Percentiles rank a stretch among this genome's conserved stretches.
These are phyloP conservation scores for Spathaspora hagerdaliae DNA, from an alignment of 805 yeast species.

Conservation along the genomic window DNA sequence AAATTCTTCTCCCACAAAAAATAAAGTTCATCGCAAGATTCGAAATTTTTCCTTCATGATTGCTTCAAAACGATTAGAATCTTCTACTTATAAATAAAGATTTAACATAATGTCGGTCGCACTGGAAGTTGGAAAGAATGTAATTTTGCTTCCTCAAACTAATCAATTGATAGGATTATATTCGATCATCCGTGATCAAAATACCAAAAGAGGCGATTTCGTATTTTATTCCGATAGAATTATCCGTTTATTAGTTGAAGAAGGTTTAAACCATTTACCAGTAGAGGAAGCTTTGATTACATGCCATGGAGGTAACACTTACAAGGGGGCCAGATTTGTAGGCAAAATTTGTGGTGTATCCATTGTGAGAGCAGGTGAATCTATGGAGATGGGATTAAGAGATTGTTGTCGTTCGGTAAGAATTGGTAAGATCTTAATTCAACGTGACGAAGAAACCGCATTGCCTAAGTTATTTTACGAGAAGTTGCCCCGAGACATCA, in stretches of 20 bases:
- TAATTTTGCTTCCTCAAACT: conserved; percentile 74
- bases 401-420: conserved; percentile 96
- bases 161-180: conserved; percentile 85
- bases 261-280: conserved; percentile 91
- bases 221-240: conserved; percentile 94
- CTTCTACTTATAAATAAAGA: no score
- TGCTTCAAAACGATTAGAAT: no score
- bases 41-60: no score
- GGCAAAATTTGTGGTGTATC: conserved; percentile 98
- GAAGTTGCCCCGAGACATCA: conserved; percentile 89
- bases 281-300: conserved; percentile 63
- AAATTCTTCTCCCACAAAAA: no score
- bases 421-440: conserved; percentile 94
- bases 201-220: conserved; percentile 84
- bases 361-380: conserved; percentile 97
- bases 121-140: conserved; percentile 42
- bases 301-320: conserved; percentile 73
- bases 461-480: conserved; percentile 87
- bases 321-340: conserved; percentile 72
- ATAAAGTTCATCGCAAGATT: no score
- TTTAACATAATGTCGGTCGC: conserved; percentile 5
- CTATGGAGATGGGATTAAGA: conserved; percentile 97
- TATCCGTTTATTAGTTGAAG: conserved; percentile 90
- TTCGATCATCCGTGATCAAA: conserved; percentile 82
- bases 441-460: conserved; percentile 97